Percentiles rank a stretch among this genome's conserved stretches.
Conservation (phyloP, 805 yeast species). For the Nematodospora valgi region DNA sequence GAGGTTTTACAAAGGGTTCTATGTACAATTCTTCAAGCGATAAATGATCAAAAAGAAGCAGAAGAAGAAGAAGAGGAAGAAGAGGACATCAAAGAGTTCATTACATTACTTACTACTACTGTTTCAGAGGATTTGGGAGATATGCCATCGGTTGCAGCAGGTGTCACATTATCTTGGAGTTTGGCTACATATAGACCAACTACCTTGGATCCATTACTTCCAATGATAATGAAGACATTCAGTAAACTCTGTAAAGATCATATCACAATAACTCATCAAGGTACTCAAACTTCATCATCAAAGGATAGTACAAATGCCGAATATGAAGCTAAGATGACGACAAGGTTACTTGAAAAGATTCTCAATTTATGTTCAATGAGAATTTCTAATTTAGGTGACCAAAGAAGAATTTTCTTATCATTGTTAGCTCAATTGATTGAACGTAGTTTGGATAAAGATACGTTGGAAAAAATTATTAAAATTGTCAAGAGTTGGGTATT, state of each 20-base stretch:
- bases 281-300: conserved; percentile 31
- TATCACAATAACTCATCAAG: conserved; percentile 57
- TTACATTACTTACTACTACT: conserved; percentile 58
- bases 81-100: conserved; percentile 61
- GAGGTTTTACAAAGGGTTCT: conserved; percentile 77
- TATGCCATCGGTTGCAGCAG: conserved; percentile 80
- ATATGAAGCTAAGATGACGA: conserved; percentile 76
- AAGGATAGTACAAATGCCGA: conserved; percentile 43
- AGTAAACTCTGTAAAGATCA: conserved; percentile 89
- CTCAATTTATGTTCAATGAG: conserved; percentile 75
- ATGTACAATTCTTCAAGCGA: conserved; percentile 63
- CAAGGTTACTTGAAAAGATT: conserved; percentile 70
- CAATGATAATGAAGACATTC: conserved; percentile 78
- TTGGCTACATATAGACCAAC: conserved; percentile 72
- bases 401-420: conserved; percentile 82
- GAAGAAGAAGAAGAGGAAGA: conserved; percentile 53
- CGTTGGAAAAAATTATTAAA: conserved; percentile 68
- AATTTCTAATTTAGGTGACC: conserved; percentile 87
- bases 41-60: conserved; percentile 40
- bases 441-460: conserved; percentile 72
- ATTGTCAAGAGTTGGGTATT: conserved; percentile 91
- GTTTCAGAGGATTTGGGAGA: conserved; percentile 76
- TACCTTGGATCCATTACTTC: conserved; percentile 70
- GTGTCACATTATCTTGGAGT: conserved; percentile 80
- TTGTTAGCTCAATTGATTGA: conserved; percentile 88